Conservation (phyloP, 441 rosid species). For the Aleurites moluccanus region DNA sequence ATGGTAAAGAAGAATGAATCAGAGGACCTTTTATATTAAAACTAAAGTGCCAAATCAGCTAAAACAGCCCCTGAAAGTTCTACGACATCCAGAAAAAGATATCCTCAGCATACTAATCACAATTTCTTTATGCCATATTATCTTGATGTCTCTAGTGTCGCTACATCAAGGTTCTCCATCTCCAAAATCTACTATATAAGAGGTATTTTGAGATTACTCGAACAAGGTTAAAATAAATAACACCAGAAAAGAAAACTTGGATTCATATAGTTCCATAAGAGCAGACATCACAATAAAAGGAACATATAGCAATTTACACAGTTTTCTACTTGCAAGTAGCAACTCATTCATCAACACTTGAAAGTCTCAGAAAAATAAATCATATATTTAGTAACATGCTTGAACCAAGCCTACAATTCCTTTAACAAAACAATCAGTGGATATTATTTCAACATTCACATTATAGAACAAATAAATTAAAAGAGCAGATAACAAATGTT, state of each 20-base stretch:
- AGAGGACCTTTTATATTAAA: too few species aligned
- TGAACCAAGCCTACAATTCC: neutral
- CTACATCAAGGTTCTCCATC: too few species aligned
- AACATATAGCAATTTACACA: neutral
- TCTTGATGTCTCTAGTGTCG: neutral
- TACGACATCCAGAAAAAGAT: too few species aligned
- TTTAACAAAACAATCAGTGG: neutral
- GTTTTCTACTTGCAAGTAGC: neutral
- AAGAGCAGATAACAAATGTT: neutral
- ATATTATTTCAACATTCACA: neutral
- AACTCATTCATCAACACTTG: neutral
- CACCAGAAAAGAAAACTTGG: neutral
- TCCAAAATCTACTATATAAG: too few species aligned
- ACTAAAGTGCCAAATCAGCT: too few species aligned
- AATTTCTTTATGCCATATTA: too few species aligned
- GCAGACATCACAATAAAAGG: neutral
- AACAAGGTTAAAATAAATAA: too few species aligned
- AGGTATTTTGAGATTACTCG: too few species aligned
- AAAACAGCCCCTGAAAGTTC: too few species aligned
- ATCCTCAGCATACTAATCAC: too few species aligned
- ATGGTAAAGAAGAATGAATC: too few species aligned
- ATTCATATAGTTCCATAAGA: neutral
- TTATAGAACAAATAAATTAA: neutral
- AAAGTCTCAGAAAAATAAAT: neutral
- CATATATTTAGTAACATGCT: neutral